phyloP scores from a whole-genome alignment of 768 basidiomycete species.

The Lyophyllum shimeji region DNA sequence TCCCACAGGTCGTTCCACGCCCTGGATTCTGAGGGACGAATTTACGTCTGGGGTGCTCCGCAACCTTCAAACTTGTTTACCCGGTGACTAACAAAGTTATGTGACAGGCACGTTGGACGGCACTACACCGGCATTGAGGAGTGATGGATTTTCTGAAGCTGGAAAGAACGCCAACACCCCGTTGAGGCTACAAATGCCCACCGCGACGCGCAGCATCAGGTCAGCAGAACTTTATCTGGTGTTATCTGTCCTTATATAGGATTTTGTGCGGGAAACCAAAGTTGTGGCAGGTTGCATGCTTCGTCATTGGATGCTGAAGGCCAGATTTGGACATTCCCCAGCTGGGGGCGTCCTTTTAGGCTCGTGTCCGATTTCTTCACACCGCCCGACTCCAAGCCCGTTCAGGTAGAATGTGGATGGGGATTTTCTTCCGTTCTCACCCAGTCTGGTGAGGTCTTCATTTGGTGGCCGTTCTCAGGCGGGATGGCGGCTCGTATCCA shows the following conservation, averaged over 20 bases:
- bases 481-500: constrained; percentile 36
- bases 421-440: constrained; percentile 73
- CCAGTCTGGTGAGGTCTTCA: constrained; percentile 65
- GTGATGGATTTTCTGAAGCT: constrained; percentile 58
- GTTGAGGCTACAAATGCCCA: constrained; percentile 57
- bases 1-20: constrained; percentile 79
- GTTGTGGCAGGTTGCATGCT: constrained; percentile 78
- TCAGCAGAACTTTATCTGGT: constrained; percentile 22
- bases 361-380: constrained; percentile 49
- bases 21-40: constrained; percentile 67
- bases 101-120: constrained; percentile 62
- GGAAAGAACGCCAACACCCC: constrained; percentile 53
- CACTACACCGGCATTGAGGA: constrained; percentile 31
- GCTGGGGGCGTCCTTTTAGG: constrained; percentile 78
- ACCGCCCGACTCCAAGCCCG: constrained; percentile 40
- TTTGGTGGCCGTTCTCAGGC: constrained; percentile 70
- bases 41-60: constrained; percentile 79
- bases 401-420: constrained; percentile 84
- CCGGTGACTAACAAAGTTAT: constrained; percentile 6
- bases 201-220: constrained; percentile 66
- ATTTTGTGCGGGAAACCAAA: constrained; percentile 25
- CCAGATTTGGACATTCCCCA: constrained; percentile 72
- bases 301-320: constrained; percentile 58
- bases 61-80: not conserved
- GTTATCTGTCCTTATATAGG: not conserved